These are phyloP conservation scores for Talaromyces borbonicus DNA, from an alignment of 495 filamentous ascomycete genomes.

Conservation along the genomic window DNA sequence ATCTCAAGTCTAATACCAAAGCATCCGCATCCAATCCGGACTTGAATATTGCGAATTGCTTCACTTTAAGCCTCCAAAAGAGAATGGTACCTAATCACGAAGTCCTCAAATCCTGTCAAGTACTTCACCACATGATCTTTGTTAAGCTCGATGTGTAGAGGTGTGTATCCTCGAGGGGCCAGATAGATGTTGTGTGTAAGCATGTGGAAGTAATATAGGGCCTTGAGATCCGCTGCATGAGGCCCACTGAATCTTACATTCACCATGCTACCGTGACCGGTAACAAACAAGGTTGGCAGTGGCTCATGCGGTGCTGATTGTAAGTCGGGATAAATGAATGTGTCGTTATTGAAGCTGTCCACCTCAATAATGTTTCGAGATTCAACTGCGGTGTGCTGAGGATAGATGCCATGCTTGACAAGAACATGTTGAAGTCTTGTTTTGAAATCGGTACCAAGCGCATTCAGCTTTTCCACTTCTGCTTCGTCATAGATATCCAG, in stretches of 20 bases:
- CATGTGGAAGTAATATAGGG: conserved; percentile 21
- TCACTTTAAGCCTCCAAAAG: too few species aligned
- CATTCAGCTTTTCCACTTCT: conserved; percentile 14
- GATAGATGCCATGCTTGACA: background rate
- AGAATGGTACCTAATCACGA: conserved; percentile 10
- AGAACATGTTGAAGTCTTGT: conserved; percentile 9
- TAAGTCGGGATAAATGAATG: background rate
- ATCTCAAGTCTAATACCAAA: too few species aligned
- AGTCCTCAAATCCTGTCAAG: conserved; percentile 10
- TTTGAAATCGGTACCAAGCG: conserved; percentile 19
- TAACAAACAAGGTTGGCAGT: conserved; percentile 12
- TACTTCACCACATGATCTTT: conserved; percentile 10
- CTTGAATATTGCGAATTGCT: too few species aligned
- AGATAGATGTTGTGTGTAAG: conserved; percentile 20
- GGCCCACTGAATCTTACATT: conserved; percentile 8
- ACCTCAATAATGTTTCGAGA: background rate
- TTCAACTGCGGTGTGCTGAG: background rate
- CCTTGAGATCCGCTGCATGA: conserved; percentile 6
- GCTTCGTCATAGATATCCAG: conserved; percentile 19
- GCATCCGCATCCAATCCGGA: too few species aligned
- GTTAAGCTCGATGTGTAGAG: conserved; percentile 14
- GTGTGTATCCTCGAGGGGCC: conserved; percentile 19
- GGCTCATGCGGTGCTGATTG: background rate
- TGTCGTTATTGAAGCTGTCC: background rate
- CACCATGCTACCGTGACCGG: conserved; percentile 15